phyloP scores from a whole-genome alignment of 768 basidiomycete species.

The Mycena amicta region DNA sequence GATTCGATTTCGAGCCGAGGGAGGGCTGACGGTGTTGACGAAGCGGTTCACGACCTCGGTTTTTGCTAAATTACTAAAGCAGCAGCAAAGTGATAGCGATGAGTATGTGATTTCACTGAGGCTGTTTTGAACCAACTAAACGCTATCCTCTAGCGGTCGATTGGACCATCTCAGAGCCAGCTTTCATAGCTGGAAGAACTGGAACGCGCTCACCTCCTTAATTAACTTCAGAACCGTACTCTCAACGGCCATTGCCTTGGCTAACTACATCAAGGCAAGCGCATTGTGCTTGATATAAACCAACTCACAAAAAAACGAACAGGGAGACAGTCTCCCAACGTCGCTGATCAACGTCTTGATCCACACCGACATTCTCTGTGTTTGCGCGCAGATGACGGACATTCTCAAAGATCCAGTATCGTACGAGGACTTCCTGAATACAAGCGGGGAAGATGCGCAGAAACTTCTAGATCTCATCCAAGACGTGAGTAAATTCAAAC shows the following conservation, averaged over 20 bases:
- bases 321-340: conserved; percentile 10
- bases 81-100: not conserved
- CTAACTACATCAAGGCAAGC: conserved; percentile 10
- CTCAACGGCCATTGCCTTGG: conserved; percentile 4
- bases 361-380: conserved; percentile 18
- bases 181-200: conserved; percentile 13
- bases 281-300: not conserved
- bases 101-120: no score
- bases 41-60: not conserved
- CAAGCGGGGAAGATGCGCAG: conserved; percentile 17
- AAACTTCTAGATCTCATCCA: conserved; percentile 25
- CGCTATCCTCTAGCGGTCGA: not conserved
- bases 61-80: not conserved
- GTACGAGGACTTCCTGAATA: conserved; percentile 10
- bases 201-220: conserved; percentile 12
- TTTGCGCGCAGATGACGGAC: conserved; percentile 13
- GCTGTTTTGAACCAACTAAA: no score
- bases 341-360: conserved; percentile 13
- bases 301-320: not conserved
- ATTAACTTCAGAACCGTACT: conserved; percentile 18
- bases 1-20: not conserved
- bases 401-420: conserved; percentile 3
- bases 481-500: conserved; percentile 16
- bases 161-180: conserved; percentile 7
- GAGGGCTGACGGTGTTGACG: not conserved